A percentile compares a stretch with the other conserved stretches of the same genome.
phyloP scores from a whole-genome alignment of 495 filamentous ascomycete genomes.

The Entonaema liquescens region DNA sequence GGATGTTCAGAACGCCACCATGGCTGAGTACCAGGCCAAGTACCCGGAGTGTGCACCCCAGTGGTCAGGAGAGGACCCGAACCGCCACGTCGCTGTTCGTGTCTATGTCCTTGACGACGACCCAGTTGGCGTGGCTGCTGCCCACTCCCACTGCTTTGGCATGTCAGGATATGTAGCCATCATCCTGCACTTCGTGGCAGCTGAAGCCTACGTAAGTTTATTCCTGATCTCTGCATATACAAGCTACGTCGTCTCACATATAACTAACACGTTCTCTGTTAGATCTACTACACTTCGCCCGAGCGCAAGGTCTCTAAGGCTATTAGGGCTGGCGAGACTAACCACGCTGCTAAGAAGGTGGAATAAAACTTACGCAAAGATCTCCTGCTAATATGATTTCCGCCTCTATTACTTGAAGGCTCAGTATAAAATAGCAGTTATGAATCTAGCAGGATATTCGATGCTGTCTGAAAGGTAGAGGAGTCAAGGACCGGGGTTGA shows the following conservation, averaged over 20 bases:
- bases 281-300: conserved; percentile 58
- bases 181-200: conserved; percentile 53
- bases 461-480: not conserved
- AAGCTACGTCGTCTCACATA: not conserved
- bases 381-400: not conserved
- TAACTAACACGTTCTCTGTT: conserved; percentile 3
- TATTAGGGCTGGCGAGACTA: not conserved
- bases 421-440: not conserved
- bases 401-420: not conserved
- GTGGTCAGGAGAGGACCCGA: conserved; percentile 37
- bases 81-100: conserved; percentile 44
- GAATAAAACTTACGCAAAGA: conserved; percentile 1
- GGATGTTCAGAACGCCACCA: conserved; percentile 28
- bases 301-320: conserved; percentile 44
- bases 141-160: conserved; percentile 54
- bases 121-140: conserved; percentile 47
- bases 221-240: not conserved
- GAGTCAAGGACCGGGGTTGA: not conserved
- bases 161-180: conserved; percentile 56
- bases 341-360: conserved; percentile 5
- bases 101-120: conserved; percentile 42
- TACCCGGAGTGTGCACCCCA: conserved; percentile 54
- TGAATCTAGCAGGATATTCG: not conserved
- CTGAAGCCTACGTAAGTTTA: conserved; percentile 59
- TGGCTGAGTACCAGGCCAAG: conserved; percentile 47